phyloP scores from a whole-genome alignment of 306 rosid genomes.

The cucumber (Cucumis sativus) region DNA sequence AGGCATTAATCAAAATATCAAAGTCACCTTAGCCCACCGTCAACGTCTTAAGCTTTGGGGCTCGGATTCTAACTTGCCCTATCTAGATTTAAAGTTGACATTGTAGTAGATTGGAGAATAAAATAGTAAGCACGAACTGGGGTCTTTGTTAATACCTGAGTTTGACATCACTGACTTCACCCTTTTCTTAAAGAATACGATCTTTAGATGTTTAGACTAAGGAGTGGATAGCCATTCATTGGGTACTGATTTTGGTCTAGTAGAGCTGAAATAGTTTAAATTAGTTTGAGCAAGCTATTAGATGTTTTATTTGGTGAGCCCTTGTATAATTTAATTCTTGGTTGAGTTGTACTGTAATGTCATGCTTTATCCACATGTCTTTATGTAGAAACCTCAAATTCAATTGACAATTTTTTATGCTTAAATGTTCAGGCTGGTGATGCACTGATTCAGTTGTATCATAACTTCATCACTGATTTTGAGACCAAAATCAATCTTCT shows the following conservation, averaged over 20 bases:
- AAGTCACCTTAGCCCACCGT: not conserved
- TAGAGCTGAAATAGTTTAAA: not conserved
- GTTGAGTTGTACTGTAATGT: not conserved
- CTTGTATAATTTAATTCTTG: not conserved
- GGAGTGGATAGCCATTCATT: not conserved
- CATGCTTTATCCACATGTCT: not conserved
- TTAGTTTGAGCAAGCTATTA: not conserved
- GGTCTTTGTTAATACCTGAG: not conserved
- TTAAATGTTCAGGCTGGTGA: conserved; percentile 80
- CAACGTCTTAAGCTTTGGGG: not conserved
- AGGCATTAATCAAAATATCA: not conserved
- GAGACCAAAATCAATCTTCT: conserved; percentile 97
- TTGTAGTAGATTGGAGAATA: not conserved
- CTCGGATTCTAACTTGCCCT: not conserved
- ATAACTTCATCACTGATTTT: conserved; percentile 95
- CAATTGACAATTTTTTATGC: not conserved
- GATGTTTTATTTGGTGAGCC: not conserved
- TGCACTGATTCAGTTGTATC: conserved; percentile 84
- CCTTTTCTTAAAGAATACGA: not conserved
- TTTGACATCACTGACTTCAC: not conserved
- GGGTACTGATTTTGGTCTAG: not conserved
- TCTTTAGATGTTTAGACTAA: not conserved
- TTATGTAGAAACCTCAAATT: not conserved
- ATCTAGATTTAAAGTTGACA: not conserved
- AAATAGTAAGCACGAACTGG: not conserved